Base-by-base conservation (phyloP, 2,329 filamentous ascomycete species). In the Lecanoromycetidae sp. region DNA sequence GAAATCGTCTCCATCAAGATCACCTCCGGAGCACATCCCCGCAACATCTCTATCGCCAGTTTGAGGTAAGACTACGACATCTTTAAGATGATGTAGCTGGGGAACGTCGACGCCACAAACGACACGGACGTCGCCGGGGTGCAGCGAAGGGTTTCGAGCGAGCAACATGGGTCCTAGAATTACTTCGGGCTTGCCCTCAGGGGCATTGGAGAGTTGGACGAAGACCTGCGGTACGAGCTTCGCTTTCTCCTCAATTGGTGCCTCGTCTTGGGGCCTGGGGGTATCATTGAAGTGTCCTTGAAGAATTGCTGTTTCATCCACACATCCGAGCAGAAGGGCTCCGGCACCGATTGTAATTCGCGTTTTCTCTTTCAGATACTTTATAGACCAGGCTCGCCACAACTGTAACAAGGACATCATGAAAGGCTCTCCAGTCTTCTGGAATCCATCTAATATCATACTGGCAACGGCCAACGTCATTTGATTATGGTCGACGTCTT, bases 1-100 rank as follows among this genome's bases (percentile, higher is more conserved):
- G 60, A 87, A 98, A 60, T 98, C 91, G 57, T 98, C 91, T 0
- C 91, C 91, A 59, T 98, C 91, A 0, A 98, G 73, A 59, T 98
- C 91, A 0, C 91, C 91, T 2, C 91, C 91, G 3, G 91, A 94
- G 54, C 91, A 87, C 90, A 96, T 96, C 57, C 84, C 87, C 1
- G 88, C 79, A 19, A 98, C 67, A 53, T 94, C 87, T 13, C 83
- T 74, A 58, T 95, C 87, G 0, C 90, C 90, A 0, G 70, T 81
- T 29, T 84, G 78, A 0, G 91, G 86, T 40, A 98, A 82, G 0
- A 96, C 87, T 1, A 96, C 81, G 0, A 93, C 84, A 59, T 96
- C 81, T 48, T 76, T 80, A 3, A 95, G 71, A 57, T 95, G 85
- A 37, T 72, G 76, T 3, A 98, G 68, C n/a, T 69, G 68, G 0